phyloP scores from a whole-genome alignment of 805 yeast species.

The Torulaspora microellipsoides region DNA sequence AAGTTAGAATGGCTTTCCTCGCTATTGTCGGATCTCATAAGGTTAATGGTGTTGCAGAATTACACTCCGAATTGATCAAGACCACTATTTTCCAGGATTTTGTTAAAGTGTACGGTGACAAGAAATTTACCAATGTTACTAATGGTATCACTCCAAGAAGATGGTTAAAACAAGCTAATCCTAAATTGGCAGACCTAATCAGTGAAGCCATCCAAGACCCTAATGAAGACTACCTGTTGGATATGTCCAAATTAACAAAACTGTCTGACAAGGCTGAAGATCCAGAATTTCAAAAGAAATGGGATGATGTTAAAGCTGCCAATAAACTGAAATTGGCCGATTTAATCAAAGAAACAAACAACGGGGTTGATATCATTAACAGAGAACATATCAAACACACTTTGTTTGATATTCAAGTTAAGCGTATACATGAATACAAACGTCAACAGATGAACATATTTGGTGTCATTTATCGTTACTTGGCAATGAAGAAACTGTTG shows the following conservation, averaged over 20 bases:
- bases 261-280: constrained; percentile 67
- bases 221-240: constrained; percentile 62
- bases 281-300: constrained; percentile 55
- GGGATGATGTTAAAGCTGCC: constrained; percentile 66
- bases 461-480: constrained; percentile 80
- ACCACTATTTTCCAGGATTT: constrained; percentile 89
- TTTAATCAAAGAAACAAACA: constrained; percentile 60
- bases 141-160: constrained; percentile 96
- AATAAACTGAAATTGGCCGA: constrained; percentile 67
- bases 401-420: constrained; percentile 86
- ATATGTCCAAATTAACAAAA: constrained; percentile 61
- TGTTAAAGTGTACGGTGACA: constrained; percentile 73
- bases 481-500: constrained; percentile 56
- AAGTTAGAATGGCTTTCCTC: constrained; percentile 85
- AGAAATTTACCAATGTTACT: constrained; percentile 86
- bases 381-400: constrained; percentile 53
- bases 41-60: constrained; percentile 94
- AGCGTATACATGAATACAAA: constrained; percentile 93
- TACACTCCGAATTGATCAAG: constrained; percentile 85
- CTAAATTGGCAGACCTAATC: constrained; percentile 69
- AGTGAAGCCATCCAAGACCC: constrained; percentile 56
- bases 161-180: constrained; percentile 94
- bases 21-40: constrained; percentile 91
- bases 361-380: constrained; percentile 51
- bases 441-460: constrained; percentile 91